Base-by-base conservation (phyloP, 306 rosid genomes). In the Quercus alba region DNA sequence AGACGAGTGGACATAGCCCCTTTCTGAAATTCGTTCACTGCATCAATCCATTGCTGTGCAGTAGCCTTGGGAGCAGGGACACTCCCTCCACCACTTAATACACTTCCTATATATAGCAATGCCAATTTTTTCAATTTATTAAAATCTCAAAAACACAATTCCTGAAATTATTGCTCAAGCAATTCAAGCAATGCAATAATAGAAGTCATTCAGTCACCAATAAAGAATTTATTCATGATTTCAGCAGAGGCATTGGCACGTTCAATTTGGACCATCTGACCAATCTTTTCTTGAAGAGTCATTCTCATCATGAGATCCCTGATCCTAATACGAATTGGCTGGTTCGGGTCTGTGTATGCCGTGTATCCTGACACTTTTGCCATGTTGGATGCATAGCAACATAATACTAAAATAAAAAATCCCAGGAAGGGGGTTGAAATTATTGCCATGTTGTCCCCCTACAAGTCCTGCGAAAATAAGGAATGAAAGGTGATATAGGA, bases 261-360 rank as follows among this genome's bases (percentile, higher is more conserved):
- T 46, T 79, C 82, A 58, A 79, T 79, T 56, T 79, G 82, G 1
- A 67, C 30, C 82, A 79, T 79, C 56, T 79, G 82, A 25, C 82
- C 82, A 46, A 79, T 59, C 70, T 79, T 79, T 54, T 79, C 82
- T 56, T 79, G 72, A 3, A 72, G 61, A 72, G 73, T 79, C 82
- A 79, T 79, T 54, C 63, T 21, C 4, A 18, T 46, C 21, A 78
- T 18, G 11, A 78, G 56, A 33, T 78, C 62, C 19, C 5, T 59
- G n/a, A 78, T 19, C 55, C 82, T 49, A 13, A 38, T 23, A 41
- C 66, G 38, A 14, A 72, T 2, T 4, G 73, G 21, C 33, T 10
- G 30, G 5, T 64, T 76, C 10, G 80, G 73, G 49, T 76, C 72
- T 26, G 64, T 76, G 61, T 76, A 76, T 70, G 21, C 15, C 35